Evolutionary conservation across 73 alveolate species (phyloP), one percentile per base, ranked within the genome.

Genomic region (Paraurostyla sp.): DNA sequence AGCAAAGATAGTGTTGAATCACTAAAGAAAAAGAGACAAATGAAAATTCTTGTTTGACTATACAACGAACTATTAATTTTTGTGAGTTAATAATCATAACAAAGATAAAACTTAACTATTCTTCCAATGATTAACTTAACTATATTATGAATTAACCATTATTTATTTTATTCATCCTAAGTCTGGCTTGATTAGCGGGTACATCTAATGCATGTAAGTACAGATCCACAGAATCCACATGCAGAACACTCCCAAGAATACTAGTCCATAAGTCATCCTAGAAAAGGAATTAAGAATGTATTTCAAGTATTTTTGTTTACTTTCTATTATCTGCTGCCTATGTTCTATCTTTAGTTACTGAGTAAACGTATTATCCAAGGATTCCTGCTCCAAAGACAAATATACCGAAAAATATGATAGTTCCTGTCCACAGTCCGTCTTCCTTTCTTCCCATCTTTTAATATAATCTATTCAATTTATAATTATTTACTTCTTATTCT

Each of bases 191-290:
- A 94, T 93, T 41, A 96, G 92, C 15, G 99, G 99, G 91, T 96
- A 92, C 97, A 94, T 96, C 76, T 96, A 96, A 68, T 96, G 99
- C 97, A 96, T 92, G 80, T 90, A 96, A 30, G 93, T 92, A 92
- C 99, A 94, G 0, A 95, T 43, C 99, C 99, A 96, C 97, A 94
- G 92, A 42, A 93, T 76, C 98, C 99, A 96, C 98, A 94, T 94
- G 60, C 98, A 94, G 84, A 94, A 93, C 58, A 93, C 93, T 18
- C 93, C 99, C 80, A 96, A 60, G 90, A 94, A 90, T 49, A 91
- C 75, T 71, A 96, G 90, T 50, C 91, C 85, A 52, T 76, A 92
- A 36, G 97, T 78, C 90, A 96, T 69, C 56, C 97, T 84, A 80
- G 29, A 76, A 25, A 71, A 23, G 23, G 69, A 54, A 6, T 54